Evolutionary conservation across 495 filamentous ascomycete genomes (phyloP).

Genomic region (Podospora bellae-mahoneyi): DNA sequence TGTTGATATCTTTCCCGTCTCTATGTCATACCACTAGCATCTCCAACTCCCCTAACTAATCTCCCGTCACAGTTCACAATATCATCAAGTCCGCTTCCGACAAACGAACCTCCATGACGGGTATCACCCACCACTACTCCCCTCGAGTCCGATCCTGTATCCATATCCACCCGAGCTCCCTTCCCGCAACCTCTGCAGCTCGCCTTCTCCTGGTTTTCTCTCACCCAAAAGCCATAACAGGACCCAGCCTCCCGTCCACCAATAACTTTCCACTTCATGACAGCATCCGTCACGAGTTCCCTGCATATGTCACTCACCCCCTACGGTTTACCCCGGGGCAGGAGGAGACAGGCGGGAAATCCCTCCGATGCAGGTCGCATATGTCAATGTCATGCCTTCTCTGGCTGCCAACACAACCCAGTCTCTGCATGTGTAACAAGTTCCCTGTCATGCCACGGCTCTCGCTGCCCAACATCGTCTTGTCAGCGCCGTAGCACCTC

Average conservation of each 20-base stretch:
- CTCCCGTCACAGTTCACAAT: not conserved
- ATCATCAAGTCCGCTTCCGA: not conserved
- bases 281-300: not conserved
- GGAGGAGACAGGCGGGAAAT: not conserved
- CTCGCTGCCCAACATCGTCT: not conserved
- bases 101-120: not conserved
- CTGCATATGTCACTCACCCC: not conserved
- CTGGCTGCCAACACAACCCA: not conserved
- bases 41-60: no score
- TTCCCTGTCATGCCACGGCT: not conserved
- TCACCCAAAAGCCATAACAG: not conserved
- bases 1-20: not conserved
- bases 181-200: not conserved
- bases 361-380: not conserved
- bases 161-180: not conserved
- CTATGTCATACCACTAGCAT: no score
- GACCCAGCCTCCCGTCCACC: no score
- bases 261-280: not conserved
- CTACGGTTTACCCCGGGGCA: not conserved
- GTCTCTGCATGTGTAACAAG: not conserved
- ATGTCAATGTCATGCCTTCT: not conserved
- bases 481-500: not conserved
- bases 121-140: not conserved
- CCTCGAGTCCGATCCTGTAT: not conserved
- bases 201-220: not conserved